A percentile compares a stretch with the other conserved stretches of the same genome.
phyloP scores from a whole-genome alignment of 345 rosid species.

The Clarkia xantiana region DNA sequence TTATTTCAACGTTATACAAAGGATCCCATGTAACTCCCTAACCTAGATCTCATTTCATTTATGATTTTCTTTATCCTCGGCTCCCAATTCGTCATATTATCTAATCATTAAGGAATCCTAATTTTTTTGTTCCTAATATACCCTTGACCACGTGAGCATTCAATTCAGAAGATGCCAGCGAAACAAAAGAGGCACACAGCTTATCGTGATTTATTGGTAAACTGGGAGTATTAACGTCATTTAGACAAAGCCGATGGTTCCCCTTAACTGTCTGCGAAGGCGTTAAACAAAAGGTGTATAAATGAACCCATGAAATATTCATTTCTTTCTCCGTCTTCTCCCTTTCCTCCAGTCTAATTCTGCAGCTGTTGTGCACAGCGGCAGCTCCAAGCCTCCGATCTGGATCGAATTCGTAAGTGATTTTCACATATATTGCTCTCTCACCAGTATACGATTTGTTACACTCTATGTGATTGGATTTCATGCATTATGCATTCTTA shows the following conservation, averaged over 20 bases:
- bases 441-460: no score
- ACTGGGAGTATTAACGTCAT: slow-evolving; percentile 1
- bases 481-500: no score
- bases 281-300: not conserved
- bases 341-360: not conserved
- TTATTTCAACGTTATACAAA: no score
- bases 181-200: not conserved
- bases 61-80: no score
- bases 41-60: no score
- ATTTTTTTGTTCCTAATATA: no score
- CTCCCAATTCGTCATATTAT: no score
- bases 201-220: not conserved
- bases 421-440: no score
- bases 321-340: slow-evolving; percentile 1
- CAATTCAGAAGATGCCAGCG: not conserved
- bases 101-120: no score
- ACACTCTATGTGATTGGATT: no score
- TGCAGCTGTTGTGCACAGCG: not conserved
- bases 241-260: not conserved
- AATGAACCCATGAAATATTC: not conserved
- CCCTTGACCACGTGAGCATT: no score
- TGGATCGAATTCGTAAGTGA: not conserved
- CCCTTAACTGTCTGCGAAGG: slow-evolving; percentile 7
- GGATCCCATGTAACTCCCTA: no score
- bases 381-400: not conserved